Evolutionary conservation across 176 grass and related monocot species (phyloP).

Genomic region (Leersia perrieri): DNA sequence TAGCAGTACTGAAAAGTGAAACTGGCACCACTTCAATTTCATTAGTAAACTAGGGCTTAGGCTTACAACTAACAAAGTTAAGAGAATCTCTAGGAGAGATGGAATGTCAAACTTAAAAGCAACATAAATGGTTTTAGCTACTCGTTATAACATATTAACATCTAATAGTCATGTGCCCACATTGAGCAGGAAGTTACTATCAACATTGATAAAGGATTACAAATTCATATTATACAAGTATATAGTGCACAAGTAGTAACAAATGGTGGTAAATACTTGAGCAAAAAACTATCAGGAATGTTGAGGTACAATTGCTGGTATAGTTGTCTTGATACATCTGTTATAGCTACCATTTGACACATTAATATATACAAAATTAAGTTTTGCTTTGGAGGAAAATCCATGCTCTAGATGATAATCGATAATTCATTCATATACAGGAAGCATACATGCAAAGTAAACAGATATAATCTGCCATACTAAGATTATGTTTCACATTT

Average conservation of each 20-base stretch:
- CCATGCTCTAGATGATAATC: not conserved
- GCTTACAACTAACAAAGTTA: not conserved
- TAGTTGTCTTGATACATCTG: not conserved
- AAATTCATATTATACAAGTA: slow-evolving; percentile 7
- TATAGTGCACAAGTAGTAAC: not conserved
- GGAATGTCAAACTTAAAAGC: not conserved
- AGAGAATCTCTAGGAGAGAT: not conserved
- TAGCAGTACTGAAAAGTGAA: slow-evolving; percentile 11
- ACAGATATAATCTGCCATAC: not conserved
- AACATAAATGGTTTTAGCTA: slow-evolving; percentile 4
- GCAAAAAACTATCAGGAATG: not conserved
- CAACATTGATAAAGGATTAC: slow-evolving; percentile 10
- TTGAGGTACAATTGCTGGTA: not conserved
- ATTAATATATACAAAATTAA: not conserved
- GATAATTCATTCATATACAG: no score
- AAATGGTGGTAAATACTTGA: not conserved
- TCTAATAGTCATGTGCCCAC: not conserved
- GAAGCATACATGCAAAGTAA: not conserved
- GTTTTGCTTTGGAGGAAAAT: not conserved
- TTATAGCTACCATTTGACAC: not conserved
- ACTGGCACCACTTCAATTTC: not conserved
- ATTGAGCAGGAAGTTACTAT: not conserved
- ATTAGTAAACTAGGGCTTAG: not conserved
- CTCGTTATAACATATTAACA: not conserved
- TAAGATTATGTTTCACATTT: not conserved